phyloP scores from a whole-genome alignment of 164 flowering plant species.

The Magnolia sinica region DNA sequence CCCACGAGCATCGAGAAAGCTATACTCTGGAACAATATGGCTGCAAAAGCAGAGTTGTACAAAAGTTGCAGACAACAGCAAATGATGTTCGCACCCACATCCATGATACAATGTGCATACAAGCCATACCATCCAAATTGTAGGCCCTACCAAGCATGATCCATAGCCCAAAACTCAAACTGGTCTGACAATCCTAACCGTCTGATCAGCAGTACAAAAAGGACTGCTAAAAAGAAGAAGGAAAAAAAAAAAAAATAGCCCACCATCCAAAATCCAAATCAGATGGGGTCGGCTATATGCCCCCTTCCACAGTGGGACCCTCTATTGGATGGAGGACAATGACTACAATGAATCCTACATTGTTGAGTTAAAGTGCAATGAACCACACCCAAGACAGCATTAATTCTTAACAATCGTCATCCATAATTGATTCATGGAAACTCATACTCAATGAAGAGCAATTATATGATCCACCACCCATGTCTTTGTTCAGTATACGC shows the following conservation, averaged over 20 bases:
- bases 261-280: too few species aligned
- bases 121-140: neutral
- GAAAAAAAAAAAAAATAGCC: too few species aligned
- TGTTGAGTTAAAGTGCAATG: too few species aligned
- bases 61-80: neutral
- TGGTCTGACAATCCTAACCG: neutral
- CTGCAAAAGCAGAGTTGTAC: conserved; percentile 31
- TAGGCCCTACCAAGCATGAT: neutral
- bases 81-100: neutral
- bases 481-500: neutral
- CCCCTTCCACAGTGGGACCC: too few species aligned
- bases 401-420: neutral
- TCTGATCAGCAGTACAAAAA: neutral
- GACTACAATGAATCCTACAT: too few species aligned
- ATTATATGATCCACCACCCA: neutral
- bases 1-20: conserved; percentile 96
- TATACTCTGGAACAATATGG: conserved; percentile 86
- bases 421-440: neutral
- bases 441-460: neutral
- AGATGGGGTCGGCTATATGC: too few species aligned
- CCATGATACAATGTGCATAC: neutral
- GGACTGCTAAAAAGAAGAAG: neutral
- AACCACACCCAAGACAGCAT: too few species aligned
- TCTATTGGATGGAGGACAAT: too few species aligned
- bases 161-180: neutral